Percentiles rank a stretch among this genome's conserved stretches.
phyloP scores from a whole-genome alignment of 805 yeast genomes.

The Wickerhamiella alocasiicola region DNA sequence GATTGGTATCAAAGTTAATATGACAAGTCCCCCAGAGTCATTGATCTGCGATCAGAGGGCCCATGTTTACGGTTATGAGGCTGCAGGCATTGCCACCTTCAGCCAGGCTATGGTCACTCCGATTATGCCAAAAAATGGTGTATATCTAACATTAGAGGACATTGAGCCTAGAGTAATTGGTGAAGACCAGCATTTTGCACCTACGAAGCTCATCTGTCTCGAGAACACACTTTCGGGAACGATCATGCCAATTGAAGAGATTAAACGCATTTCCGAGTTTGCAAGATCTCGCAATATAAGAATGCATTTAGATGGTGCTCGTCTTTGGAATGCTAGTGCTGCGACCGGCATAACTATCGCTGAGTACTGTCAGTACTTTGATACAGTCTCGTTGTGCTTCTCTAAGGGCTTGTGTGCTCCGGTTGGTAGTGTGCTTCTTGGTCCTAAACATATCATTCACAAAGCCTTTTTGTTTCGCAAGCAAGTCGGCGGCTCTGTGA shows the following conservation, averaged over 20 bases:
- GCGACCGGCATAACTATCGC: slow-evolving; percentile 55
- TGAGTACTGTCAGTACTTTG: slow-evolving; percentile 67
- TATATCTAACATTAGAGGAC: slow-evolving; percentile 69
- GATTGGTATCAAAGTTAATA: slow-evolving; percentile 62
- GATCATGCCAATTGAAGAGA: slow-evolving; percentile 67
- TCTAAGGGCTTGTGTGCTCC: slow-evolving; percentile 92
- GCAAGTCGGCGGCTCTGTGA: slow-evolving; percentile 86
- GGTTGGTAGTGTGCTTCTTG: slow-evolving; percentile 78
- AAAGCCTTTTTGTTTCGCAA: slow-evolving; percentile 78
- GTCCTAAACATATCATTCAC: slow-evolving; percentile 42
- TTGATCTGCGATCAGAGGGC: slow-evolving; percentile 76
- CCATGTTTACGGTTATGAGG: slow-evolving; percentile 74
- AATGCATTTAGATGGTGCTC: slow-evolving; percentile 89
- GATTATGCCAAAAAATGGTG: slow-evolving; percentile 64
- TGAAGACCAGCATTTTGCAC: slow-evolving; percentile 79
- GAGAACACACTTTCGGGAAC: slow-evolving; percentile 86
- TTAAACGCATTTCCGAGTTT: slow-evolving; percentile 56
- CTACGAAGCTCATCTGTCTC: slow-evolving; percentile 70
- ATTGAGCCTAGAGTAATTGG: slow-evolving; percentile 51
- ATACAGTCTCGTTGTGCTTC: slow-evolving; percentile 78
- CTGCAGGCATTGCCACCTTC: slow-evolving; percentile 80
- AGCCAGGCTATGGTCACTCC: slow-evolving; percentile 89
- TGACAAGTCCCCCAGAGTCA: slow-evolving; percentile 75
- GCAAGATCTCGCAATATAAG: slow-evolving; percentile 46
- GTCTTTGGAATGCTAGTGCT: slow-evolving; percentile 81